Evolutionary conservation across 768 basidiomycete species (phyloP), one percentile per base, ranked within the genome.

Genomic region (Auricularia auricula-judae): DNA sequence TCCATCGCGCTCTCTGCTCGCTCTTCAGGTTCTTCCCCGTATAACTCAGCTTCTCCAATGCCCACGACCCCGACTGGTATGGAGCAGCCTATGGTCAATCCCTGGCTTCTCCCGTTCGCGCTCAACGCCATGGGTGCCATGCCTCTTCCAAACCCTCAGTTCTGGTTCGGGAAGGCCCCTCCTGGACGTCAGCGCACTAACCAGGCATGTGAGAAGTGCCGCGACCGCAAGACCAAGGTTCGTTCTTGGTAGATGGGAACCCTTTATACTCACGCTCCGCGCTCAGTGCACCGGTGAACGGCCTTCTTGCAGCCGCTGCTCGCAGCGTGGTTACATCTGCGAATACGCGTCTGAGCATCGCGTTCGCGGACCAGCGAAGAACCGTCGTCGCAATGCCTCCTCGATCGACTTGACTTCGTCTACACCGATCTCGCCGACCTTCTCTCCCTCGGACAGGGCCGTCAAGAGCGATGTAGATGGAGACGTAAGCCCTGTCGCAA

Each of bases 171-270:
- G 11, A 51, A 51, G 47, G 18, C 47, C 21, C 47, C 47, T 51
- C 47, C 47, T 5, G 47, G 47, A 18, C 47, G 47, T 18, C 47
- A 81, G 36, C 81, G 88, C 61, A 89, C 88, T 0, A 83, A 84
- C 0, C 87, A 89, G 69, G 87, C 87, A 3, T 90, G 88, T 73
- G 85, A 89, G 69, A 86, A 86, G 71, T 89, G 88, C 71, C 81
- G 88, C 14, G 78, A 78, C 0, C 75, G 87, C 61, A 91, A 89
- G 72, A 87, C 86, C 36, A 91, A 90, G 80, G 88, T 88, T 68
- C 44, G 75, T 36, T 7, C 42, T 18, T 12, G 42, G 42, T 29
- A 33, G 44, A 44, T 34, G 10, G 23, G 4, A 35, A 35, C 34
- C 36, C 7, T 42, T 60, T 42, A 36, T 62, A 29, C 14, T 36